phyloP scores from a whole-genome alignment of 208 protist species.

The Leptomonas pyrrhocoris region DNA sequence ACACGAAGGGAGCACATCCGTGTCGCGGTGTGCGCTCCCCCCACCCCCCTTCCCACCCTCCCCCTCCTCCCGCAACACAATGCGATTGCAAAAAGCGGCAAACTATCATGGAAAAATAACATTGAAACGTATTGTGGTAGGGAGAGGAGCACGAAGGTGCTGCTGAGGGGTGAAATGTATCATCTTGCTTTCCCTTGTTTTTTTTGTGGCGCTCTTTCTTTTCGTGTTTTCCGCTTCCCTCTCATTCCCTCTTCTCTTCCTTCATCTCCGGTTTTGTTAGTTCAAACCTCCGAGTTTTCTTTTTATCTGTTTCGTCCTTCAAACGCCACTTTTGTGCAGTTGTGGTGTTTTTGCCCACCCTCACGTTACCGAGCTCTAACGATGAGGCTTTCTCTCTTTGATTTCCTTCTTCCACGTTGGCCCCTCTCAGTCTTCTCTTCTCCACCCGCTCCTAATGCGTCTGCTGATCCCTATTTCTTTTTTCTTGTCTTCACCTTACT shows the following conservation, averaged over 20 bases:
- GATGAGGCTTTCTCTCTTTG: not conserved
- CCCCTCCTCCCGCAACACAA: no score
- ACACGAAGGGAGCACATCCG: no score
- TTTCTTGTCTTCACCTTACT: no score
- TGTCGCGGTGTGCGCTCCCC: no score
- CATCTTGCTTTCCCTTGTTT: not conserved
- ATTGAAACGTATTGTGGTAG: no score
- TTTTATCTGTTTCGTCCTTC: conserved; percentile 8
- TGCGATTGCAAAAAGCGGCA: no score
- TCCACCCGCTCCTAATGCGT: not conserved
- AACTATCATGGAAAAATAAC: no score
- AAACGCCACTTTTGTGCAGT: not conserved
- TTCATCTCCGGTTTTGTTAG: not conserved
- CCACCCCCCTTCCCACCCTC: not conserved
- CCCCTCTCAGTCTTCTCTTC: conserved; percentile 8
- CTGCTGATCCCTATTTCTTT: no score
- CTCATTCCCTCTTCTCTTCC: not conserved
- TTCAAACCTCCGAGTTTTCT: not conserved
- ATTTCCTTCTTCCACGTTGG: not conserved
- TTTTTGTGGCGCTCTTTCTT: not conserved
- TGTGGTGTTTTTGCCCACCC: not conserved
- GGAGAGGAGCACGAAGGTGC: no score
- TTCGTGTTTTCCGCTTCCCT: not conserved
- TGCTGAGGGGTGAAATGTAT: no score
- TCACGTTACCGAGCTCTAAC: not conserved